Evolutionary conservation across 805 yeast species (phyloP).

Genomic region (Yarrowia sp.): DNA sequence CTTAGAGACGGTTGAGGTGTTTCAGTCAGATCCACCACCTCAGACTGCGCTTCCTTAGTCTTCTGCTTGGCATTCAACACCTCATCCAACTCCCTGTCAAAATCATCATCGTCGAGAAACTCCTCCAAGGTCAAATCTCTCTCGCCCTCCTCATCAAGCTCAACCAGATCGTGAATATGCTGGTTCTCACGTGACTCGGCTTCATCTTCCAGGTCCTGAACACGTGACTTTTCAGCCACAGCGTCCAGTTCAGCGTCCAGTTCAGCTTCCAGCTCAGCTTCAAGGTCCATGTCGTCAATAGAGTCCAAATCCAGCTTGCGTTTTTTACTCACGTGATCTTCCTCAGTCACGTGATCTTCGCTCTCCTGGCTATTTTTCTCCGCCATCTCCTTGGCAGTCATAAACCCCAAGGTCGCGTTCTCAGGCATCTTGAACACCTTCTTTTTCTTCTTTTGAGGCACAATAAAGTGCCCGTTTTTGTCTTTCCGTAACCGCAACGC

Average conservation of each 20-base stretch:
- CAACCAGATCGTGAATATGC: background rate
- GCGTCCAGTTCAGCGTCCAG: background rate
- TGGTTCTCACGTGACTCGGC: background rate
- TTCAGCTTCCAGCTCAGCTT: background rate
- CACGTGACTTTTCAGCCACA: too few relatives aligned
- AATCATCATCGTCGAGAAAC: constrained; percentile 1
- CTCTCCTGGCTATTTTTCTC: background rate
- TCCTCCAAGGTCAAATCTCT: constrained; percentile 10
- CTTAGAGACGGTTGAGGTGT: too few relatives aligned
- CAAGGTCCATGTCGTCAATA: too few relatives aligned
- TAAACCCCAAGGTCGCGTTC: background rate
- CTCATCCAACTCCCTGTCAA: background rate
- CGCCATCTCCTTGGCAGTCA: constrained; percentile 9
- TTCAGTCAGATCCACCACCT: too few relatives aligned
- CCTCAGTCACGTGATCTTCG: background rate
- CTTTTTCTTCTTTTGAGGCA: background rate
- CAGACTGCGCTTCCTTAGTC: too few relatives aligned
- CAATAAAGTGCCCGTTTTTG: background rate
- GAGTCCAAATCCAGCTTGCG: too few relatives aligned
- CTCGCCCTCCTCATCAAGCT: constrained; percentile 3
- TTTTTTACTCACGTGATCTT: too few relatives aligned
- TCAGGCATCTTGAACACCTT: constrained; percentile 15
- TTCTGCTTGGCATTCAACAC: background rate
- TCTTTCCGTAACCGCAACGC: constrained; percentile 3
- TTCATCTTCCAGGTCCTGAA: too few relatives aligned